Evolutionary conservation across 1,284 basidiomycete species (phyloP), one percentile per base, ranked within the genome.

Genomic region (Leccinum brunneo-olivaceum): DNA sequence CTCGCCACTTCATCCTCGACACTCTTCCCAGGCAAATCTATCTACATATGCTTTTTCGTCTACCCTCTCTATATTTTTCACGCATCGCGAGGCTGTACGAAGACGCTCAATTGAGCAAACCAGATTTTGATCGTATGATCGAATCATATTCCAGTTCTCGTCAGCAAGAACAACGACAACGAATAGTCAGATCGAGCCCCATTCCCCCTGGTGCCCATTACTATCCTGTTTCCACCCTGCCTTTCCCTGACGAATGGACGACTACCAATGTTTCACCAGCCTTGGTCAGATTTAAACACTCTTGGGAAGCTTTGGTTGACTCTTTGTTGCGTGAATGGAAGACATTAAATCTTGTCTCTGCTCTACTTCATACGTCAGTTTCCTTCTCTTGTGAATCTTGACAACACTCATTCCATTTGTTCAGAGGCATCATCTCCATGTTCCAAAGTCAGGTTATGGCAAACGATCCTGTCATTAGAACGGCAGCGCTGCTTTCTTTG

Each of bases 281-380:
- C 1, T 57, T 84, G 28, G 64, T 75, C 19, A 67, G 77, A 41
- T 84, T 87, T 67, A 83, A 84, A 55, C 64, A 73, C 38, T 81
- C 79, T 3, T 87, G 84, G 84, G 83, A 85, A 57, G 63, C 55
- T 1, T 85, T 86, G 52, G 72, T 86, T 10, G 82, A 85, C 50
- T 78, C 78, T 1, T 63, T 87, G 23, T 48, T 84, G 50, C 71
- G 74, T 33, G 84, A 87, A 56, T 86, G 82, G 83, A 87, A 87
- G 64, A 86, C 83, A 10, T 55, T 86, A 38, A 87, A 87, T 56
- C 68, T 87, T 16, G 79, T 86, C 16, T 85, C 81, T 24, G 84
- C 80, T 11, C 57, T 87, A 39, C 63, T 87, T 12, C 69, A 78
- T 48, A 79, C 84, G 83, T 87, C 52, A 39, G 81, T 69, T 32